A percentile compares a stretch with the other conserved stretches of the same genome.
These are phyloP conservation scores for Entrophospora sp. DNA, from an alignment of 192 early-diverging fungal species.

Conservation along the genomic window DNA sequence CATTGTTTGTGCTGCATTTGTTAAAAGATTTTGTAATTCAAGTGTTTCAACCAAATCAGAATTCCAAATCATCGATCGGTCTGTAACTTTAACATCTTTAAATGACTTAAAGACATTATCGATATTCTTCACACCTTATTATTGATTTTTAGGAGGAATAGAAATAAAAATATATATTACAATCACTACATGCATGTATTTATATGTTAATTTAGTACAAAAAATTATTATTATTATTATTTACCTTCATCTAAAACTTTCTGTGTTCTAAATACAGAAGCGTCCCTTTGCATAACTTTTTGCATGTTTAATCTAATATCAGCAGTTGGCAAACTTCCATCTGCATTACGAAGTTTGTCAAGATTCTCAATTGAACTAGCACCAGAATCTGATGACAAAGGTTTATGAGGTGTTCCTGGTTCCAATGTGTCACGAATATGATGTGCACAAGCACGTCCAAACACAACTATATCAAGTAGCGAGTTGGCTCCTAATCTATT, in stretches of 20 bases:
- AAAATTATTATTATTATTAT: background rate
- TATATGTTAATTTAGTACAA: background rate
- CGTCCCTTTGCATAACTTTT: conserved; percentile 95
- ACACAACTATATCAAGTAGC: conserved; percentile 95
- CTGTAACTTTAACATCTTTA: conserved; percentile 77
- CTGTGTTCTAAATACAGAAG: conserved; percentile 96
- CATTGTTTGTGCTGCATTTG: conserved; percentile 90
- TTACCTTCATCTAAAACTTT: conserved; percentile 70
- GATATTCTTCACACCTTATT: conserved; percentile 67
- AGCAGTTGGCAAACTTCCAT: conserved; percentile 72
- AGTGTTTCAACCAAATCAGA: conserved; percentile 93
- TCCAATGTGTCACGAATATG: conserved; percentile 87
- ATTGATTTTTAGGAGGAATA: background rate
- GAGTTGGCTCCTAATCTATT: conserved; percentile 98
- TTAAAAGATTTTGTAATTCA: conserved; percentile 96
- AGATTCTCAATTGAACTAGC: conserved; percentile 87
- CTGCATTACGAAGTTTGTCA: conserved; percentile 83
- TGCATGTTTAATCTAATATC: conserved; percentile 92
- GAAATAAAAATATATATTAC: no score
- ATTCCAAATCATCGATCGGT: conserved; percentile 97
- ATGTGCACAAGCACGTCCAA: conserved; percentile 92
- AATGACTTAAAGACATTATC: conserved; percentile 72
- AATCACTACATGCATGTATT: background rate
- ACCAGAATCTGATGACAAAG: conserved; percentile 77
- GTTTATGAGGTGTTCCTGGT: conserved; percentile 78